phyloP scores from a whole-genome alignment of 257 asterid genomes.

The Solanum pinnatisectum region DNA sequence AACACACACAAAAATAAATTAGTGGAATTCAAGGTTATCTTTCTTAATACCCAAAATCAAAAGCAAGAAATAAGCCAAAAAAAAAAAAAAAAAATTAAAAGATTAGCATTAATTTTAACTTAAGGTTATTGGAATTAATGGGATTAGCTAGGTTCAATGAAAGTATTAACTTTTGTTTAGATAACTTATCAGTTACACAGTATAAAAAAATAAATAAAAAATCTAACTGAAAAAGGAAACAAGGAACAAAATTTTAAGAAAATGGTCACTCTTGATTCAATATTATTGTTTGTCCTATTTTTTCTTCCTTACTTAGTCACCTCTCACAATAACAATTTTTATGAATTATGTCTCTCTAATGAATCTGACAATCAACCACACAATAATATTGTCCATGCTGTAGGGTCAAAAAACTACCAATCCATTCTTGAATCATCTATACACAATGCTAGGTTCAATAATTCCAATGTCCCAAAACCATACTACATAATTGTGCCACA shows the following conservation, averaged over 20 bases:
- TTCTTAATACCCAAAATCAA: background rate
- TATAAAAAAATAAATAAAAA: background rate
- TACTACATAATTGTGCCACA: conserved; percentile 31
- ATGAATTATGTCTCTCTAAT: background rate
- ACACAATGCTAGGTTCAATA: conserved; percentile 47
- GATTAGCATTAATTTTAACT: background rate
- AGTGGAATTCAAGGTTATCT: too few species aligned
- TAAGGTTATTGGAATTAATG: background rate
- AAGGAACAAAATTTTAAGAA: background rate
- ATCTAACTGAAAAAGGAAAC: background rate
- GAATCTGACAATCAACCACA: background rate
- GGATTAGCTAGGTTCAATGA: background rate
- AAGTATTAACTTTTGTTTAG: background rate
- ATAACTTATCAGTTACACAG: background rate
- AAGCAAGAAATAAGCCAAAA: background rate
- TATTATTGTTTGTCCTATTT: background rate
- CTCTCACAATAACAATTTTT: background rate
- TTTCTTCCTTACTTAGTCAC: background rate
- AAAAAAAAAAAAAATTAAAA: background rate
- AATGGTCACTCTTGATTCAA: background rate
- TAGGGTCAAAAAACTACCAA: conserved; percentile 5
- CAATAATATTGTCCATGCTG: conserved; percentile 8
- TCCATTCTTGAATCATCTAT: conserved; percentile 25
- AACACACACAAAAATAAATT: too few species aligned
- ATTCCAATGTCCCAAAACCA: conserved; percentile 26